phyloP scores from a whole-genome alignment of 208 protist species.

The Wallacemonas collosoma region DNA sequence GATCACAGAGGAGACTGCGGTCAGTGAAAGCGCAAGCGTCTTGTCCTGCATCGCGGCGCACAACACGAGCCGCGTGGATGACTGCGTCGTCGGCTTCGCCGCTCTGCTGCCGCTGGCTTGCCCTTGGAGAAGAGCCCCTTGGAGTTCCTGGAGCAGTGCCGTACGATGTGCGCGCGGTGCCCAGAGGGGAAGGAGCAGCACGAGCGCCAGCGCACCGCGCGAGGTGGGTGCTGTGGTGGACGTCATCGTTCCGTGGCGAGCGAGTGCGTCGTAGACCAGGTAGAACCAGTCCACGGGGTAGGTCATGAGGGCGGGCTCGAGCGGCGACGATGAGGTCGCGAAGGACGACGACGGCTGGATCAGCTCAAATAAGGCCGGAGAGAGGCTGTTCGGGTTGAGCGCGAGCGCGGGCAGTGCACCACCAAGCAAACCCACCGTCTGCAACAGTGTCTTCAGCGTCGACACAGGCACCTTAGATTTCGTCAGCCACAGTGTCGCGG shows the following conservation, averaged over 20 bases:
- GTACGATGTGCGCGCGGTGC: conserved; percentile 36
- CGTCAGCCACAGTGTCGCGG: conserved; percentile 5
- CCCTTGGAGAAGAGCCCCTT: conserved; percentile 37
- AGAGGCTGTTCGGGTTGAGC: conserved; percentile 12
- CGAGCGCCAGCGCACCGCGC: conserved; percentile 11
- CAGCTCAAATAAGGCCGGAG: conserved; percentile 19
- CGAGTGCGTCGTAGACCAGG: conserved; percentile 18
- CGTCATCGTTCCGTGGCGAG: background rate
- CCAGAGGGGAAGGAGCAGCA: conserved; percentile 52
- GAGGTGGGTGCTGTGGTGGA: conserved; percentile 2
- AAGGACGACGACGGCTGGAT: background rate
- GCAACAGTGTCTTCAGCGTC: conserved; percentile 18
- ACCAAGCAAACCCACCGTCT: conserved; percentile 26
- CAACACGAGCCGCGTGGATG: conserved; percentile 27
- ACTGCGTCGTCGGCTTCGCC: background rate
- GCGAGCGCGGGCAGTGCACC: conserved; percentile 22
- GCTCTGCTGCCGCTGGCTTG: background rate
- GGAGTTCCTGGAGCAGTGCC: conserved; percentile 44
- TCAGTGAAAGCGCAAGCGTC: conserved; percentile 33
- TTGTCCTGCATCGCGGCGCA: conserved; percentile 33
- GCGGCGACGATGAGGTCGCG: too few species aligned
- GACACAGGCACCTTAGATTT: background rate
- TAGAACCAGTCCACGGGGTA: conserved; percentile 21
- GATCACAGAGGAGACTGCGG: conserved; percentile 66
- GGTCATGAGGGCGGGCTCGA: background rate